Percentiles rank a stretch among this genome's conserved stretches.
Conservation (phyloP, 441 rosid genomes). For the Euphorbia celastroides region DNA sequence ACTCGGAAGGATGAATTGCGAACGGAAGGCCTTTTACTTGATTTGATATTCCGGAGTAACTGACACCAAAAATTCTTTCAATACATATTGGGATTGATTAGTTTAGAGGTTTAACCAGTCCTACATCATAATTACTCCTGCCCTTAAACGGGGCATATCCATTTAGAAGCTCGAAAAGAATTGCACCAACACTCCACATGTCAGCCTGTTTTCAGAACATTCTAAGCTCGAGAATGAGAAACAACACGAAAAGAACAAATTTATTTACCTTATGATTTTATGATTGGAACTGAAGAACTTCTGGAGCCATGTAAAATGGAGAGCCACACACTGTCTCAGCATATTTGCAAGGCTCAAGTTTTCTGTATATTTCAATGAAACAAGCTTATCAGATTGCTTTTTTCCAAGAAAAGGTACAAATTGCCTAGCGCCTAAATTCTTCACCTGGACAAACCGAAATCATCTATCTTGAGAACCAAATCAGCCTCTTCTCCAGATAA, state of each 20-base stretch:
- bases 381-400: background rate
- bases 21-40: slow-evolving; percentile 49
- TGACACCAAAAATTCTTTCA: slow-evolving; percentile 19
- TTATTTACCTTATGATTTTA: slow-evolving; percentile 51
- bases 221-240: background rate
- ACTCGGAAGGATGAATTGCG: slow-evolving; percentile 32
- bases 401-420: background rate
- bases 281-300: slow-evolving; percentile 60
- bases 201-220: slow-evolving; percentile 36
- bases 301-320: slow-evolving; percentile 72
- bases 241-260: background rate
- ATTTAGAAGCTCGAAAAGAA: slow-evolving; percentile 65
- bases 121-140: slow-evolving; percentile 54
- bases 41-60: slow-evolving; percentile 54
- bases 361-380: slow-evolving; percentile 24
- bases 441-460: slow-evolving; percentile 70
- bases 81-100: background rate
- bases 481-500: slow-evolving; percentile 35
- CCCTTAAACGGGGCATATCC: slow-evolving; percentile 58
- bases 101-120: slow-evolving; percentile 6
- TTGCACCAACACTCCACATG: slow-evolving; percentile 68
- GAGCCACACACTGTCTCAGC: slow-evolving; percentile 57
- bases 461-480: slow-evolving; percentile 57
- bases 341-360: slow-evolving; percentile 32
- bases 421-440: background rate